Evolutionary conservation across 768 basidiomycete species (phyloP), one percentile per base, ranked within the genome.

Genomic region (Leccinum fibrillosum): DNA sequence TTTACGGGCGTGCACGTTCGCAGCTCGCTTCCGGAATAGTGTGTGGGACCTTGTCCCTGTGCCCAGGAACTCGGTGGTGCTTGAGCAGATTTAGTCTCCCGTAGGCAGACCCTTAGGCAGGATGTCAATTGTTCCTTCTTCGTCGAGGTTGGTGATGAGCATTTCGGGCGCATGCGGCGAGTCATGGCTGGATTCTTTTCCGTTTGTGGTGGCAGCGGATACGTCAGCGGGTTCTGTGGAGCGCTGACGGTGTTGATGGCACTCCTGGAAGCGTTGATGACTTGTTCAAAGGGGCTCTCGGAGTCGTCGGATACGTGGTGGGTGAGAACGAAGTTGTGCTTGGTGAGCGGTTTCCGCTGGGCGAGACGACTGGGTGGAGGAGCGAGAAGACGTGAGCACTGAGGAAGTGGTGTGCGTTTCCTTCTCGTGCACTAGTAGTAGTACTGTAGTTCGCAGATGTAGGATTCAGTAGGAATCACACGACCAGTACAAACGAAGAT

Each of bases 301-400:
- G 88, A 89, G 67, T 88, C 87, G 67, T 88, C 87, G 25, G 89
- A 87, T 25, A 86, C 84, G 55, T 80, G n/a, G 39, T 42, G 78
- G 17, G 76, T 76, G 37, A 79, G 52, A 6, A 47, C 66, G n/a
- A 87, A 86, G 5, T 69, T 53, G 21, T 77, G 72, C 64, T 87
- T 89, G 47, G 83, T 78, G 35, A 82, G 71, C 1, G 86, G 83
- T 62, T 82, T 63, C 56, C 73, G 57, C 61, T 71, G 70, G 2
- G 73, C 55, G 52, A 77, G 67, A 62, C 82, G 78, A 52, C 72
- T 79, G 5, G 86, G 85, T 17, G 88, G 87, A 30, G 83, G 75
- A 0, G 84, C 81, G 53, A 89, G 79, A 52, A 87, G 81, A 54
- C 88, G 82, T 55, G 71, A 73, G 55, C n/a, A n/a, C n/a, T n/a